These are phyloP conservation scores for Raphanus raphanistrum DNA, from an alignment of 345 rosid genomes.

Conservation along the genomic window DNA sequence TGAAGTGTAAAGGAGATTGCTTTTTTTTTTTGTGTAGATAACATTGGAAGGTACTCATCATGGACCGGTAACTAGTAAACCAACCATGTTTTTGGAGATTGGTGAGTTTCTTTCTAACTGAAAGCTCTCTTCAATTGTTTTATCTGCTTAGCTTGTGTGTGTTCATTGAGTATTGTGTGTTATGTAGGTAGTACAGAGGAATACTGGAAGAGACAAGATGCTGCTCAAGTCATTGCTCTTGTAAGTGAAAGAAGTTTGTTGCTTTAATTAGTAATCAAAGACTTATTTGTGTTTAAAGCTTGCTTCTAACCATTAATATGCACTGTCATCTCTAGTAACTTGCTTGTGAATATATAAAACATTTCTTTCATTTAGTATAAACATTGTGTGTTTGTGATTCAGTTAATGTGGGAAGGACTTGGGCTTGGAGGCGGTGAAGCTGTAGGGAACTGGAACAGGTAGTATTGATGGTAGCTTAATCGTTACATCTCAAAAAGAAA, in stretches of 20 bases:
- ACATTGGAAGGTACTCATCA: constrained; percentile 97
- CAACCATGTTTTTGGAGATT: constrained; percentile 88
- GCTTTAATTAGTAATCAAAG: not conserved
- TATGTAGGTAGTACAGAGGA: constrained; percentile 81
- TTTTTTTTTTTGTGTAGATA: constrained; percentile 45
- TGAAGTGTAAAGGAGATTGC: constrained; percentile 3
- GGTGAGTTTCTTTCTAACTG: constrained; percentile 45
- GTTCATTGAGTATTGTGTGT: not conserved
- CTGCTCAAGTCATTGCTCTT: constrained; percentile 78
- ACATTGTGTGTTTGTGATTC: constrained; percentile 11
- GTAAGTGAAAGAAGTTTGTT: constrained; percentile 47
- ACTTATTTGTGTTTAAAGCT: not conserved
- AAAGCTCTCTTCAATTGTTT: not conserved
- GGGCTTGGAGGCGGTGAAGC: constrained; percentile 79
- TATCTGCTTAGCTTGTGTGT: no score
- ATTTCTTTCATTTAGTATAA: constrained; percentile 7
- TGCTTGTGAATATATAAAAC: not conserved
- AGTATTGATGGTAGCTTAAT: constrained; percentile 6
- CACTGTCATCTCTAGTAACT: no score
- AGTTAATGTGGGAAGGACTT: constrained; percentile 95
- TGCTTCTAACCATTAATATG: not conserved
- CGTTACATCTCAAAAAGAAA: not conserved
- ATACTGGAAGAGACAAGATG: constrained; percentile 86
- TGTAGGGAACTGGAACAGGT: constrained; percentile 88
- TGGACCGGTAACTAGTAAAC: constrained; percentile 81